Conservation (phyloP, 2,329 filamentous ascomycete species). For the Claviceps sp. region DNA sequence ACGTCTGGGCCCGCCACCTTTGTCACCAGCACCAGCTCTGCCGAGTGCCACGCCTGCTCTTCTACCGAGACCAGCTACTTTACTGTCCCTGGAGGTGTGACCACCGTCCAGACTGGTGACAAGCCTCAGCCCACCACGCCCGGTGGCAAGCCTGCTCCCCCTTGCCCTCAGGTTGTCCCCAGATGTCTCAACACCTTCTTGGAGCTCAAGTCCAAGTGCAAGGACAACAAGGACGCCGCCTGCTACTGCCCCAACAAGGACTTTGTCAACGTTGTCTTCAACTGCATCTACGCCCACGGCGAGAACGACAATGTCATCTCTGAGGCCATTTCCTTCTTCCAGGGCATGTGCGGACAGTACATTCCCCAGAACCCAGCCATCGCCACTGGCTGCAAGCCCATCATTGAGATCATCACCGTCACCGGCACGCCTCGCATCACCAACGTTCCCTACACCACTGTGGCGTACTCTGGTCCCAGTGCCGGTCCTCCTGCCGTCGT, state of each 20-base stretch:
- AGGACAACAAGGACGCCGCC: constrained; percentile 64
- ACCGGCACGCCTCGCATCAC: constrained; percentile 36
- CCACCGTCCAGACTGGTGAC: constrained; percentile 5
- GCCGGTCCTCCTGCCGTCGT: constrained; percentile 33
- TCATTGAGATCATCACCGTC: constrained; percentile 46
- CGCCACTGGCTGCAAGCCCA: constrained; percentile 56
- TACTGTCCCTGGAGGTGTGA: not conserved
- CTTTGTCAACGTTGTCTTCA: constrained; percentile 68
- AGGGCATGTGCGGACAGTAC: constrained; percentile 75
- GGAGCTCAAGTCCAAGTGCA: constrained; percentile 52
- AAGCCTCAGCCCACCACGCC: constrained; percentile 7
- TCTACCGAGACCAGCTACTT: too few relatives aligned
- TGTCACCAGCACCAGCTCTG: too few relatives aligned
- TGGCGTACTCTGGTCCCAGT: constrained; percentile 34
- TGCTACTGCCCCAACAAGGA: constrained; percentile 78
- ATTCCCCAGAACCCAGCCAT: constrained; percentile 71
- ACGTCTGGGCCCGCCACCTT: too few relatives aligned
- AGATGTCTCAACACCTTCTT: constrained; percentile 90
- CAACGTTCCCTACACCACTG: constrained; percentile 35
- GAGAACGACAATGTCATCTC: constrained; percentile 51
- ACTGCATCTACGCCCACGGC: constrained; percentile 69
- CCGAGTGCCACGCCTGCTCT: too few relatives aligned
- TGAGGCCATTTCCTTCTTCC: constrained; percentile 67
- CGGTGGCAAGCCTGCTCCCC: constrained; percentile 10
- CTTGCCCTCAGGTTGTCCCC: constrained; percentile 62